Percentiles rank a stretch among this genome's conserved stretches.
Conservation (phyloP, 2,329 filamentous ascomycete genomes). For the Alternaria gansuensis region DNA sequence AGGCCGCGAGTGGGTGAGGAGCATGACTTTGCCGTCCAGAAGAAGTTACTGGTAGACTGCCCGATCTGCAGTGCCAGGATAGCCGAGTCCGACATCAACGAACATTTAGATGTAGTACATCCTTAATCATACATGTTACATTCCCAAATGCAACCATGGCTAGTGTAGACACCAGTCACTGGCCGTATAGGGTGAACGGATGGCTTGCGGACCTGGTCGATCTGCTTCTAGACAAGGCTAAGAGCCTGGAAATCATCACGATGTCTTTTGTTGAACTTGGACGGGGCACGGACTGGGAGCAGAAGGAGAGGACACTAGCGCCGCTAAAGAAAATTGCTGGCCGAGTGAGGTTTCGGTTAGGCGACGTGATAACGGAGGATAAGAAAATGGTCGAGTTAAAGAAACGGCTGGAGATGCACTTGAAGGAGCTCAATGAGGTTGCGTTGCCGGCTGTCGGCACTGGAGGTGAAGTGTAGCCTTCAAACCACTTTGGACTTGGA, state of each 20-base stretch:
- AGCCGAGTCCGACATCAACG: conserved; percentile 49
- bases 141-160: neutral
- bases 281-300: conserved; percentile 10
- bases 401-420: neutral
- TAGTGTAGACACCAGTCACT: neutral
- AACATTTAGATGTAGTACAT: conserved; percentile 52
- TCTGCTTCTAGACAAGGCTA: conserved; percentile 23
- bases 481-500: neutral
- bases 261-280: conserved; percentile 3
- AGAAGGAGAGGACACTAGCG: conserved; percentile 17
- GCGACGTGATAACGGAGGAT: conserved; percentile 17
- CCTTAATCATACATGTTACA: conserved; percentile 7
- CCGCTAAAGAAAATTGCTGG: conserved; percentile 20
- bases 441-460: neutral
- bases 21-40: conserved; percentile 23
- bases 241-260: neutral
- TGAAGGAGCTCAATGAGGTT: conserved; percentile 7
- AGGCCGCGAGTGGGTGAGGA: conserved; percentile 23
- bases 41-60: conserved; percentile 47
- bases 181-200: conserved; percentile 2
- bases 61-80: conserved; percentile 51
- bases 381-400: conserved; percentile 15
- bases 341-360: conserved; percentile 19
- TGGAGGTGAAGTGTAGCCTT: neutral
- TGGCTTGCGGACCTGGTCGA: conserved; percentile 22